These are phyloP conservation scores for Citrullus colocynthis DNA, from an alignment of 306 rosid species.

Conservation along the genomic window DNA sequence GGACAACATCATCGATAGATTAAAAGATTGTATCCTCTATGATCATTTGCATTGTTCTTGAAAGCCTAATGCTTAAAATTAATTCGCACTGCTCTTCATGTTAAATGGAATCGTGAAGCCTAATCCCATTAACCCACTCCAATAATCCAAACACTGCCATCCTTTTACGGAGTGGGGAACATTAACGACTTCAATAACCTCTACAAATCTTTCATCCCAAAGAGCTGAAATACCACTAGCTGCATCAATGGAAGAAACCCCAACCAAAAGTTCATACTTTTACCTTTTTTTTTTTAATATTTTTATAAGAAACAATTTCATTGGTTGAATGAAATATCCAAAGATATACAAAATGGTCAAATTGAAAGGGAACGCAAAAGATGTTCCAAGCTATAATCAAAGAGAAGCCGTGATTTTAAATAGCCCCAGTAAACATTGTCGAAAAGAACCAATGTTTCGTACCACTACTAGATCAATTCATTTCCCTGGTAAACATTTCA, in stretches of 20 bases:
- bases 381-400: too few species aligned
- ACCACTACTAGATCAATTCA: neutral
- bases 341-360: too few species aligned
- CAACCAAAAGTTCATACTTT: neutral
- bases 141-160: neutral
- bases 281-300: too few species aligned
- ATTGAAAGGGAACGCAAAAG: too few species aligned
- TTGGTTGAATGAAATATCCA: too few species aligned
- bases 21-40: neutral
- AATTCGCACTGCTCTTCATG: neutral
- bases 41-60: neutral
- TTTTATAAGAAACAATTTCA: too few species aligned
- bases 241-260: neutral
- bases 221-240: neutral
- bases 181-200: neutral
- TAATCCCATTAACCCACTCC: neutral
- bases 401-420: too few species aligned
- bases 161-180: neutral
- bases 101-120: neutral
- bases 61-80: neutral
- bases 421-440: too few species aligned
- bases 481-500: neutral
- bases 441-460: neutral
- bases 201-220: neutral
- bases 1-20: neutral